Percentiles rank a stretch among this genome's conserved stretches.
These are phyloP conservation scores for Osmanthus fragrans DNA, from an alignment of 257 asterid species.

Conservation along the genomic window DNA sequence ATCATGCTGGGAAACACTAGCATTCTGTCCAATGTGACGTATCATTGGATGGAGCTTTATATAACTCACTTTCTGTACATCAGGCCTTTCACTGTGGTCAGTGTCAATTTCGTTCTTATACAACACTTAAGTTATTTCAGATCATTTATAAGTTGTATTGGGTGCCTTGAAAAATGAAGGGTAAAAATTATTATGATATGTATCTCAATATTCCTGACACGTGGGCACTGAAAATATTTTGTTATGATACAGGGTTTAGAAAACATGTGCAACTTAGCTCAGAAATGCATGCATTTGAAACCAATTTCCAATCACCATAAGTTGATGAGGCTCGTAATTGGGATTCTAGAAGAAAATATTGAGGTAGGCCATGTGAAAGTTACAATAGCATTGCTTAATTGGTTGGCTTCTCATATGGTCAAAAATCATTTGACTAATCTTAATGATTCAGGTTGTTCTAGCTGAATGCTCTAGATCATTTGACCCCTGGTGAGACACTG, in stretches of 20 bases:
- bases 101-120: constrained; percentile 22
- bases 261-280: constrained; percentile 81
- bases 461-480: constrained; percentile 94
- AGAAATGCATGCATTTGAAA: constrained; percentile 79
- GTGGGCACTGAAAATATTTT: constrained; percentile 17
- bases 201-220: constrained; percentile 12
- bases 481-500: constrained; percentile 83
- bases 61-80: constrained; percentile 81
- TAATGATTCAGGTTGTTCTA: constrained; percentile 67
- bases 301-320: constrained; percentile 68
- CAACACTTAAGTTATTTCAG: constrained; percentile 1
- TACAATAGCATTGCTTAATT: not conserved
- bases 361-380: constrained; percentile 51
- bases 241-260: constrained; percentile 72
- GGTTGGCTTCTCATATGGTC: constrained; percentile 17
- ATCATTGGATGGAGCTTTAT: constrained; percentile 86
- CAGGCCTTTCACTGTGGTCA: constrained; percentile 84
- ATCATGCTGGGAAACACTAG: constrained; percentile 81
- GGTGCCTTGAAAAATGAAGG: constrained; percentile 20
- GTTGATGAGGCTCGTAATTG: constrained; percentile 70
- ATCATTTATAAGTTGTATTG: not conserved
- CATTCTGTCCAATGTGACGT: constrained; percentile 65
- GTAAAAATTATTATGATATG: constrained; percentile 14
- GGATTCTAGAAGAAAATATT: constrained; percentile 81
- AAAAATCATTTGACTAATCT: constrained; percentile 22